Conservation (phyloP, 768 basidiomycete genomes). For the Leccinellum rugosiceps region DNA sequence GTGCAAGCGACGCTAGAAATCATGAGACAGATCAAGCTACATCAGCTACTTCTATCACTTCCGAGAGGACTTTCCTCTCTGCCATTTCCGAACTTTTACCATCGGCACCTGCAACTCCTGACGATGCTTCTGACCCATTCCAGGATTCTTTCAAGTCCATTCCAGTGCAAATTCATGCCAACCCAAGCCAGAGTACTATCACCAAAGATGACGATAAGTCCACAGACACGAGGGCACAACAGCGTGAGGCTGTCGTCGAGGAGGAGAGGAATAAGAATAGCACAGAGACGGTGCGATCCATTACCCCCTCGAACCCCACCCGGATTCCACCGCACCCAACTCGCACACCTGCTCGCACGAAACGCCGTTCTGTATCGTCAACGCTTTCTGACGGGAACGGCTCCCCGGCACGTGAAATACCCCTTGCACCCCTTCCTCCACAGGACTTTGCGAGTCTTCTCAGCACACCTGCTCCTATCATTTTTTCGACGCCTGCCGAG, state of each 20-base stretch:
- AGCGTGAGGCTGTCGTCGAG: conserved; percentile 51
- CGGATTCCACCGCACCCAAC: conserved; percentile 59
- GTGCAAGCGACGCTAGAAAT: conserved; percentile 5
- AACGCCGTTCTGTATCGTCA: conserved; percentile 92
- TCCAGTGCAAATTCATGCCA: conserved; percentile 42
- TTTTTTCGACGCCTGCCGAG: conserved; percentile 85
- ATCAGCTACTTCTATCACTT: conserved; percentile 42
- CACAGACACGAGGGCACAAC: conserved; percentile 34
- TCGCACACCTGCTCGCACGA: conserved; percentile 92
- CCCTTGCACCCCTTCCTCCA: conserved; percentile 35
- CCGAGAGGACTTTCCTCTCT: conserved; percentile 50
- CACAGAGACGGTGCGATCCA: conserved; percentile 5
- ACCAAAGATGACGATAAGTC: conserved; percentile 36
- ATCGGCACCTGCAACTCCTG: conserved; percentile 58
- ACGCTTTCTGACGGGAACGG: conserved; percentile 64
- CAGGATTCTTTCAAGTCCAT: conserved; percentile 18
- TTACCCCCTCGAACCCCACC: conserved; percentile 22
- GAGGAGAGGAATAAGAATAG: conserved; percentile 36
- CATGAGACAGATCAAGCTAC: conserved; percentile 32
- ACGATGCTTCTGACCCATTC: conserved; percentile 48
- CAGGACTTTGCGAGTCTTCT: conserved; percentile 65
- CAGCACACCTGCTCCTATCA: conserved; percentile 64
- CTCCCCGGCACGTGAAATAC: conserved; percentile 49
- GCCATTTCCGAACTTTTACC: conserved; percentile 48
- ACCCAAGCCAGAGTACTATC: conserved; percentile 59